Evolutionary conservation across 306 rosid species (phyloP).

Genomic region (Gastrolobium villosum): DNA sequence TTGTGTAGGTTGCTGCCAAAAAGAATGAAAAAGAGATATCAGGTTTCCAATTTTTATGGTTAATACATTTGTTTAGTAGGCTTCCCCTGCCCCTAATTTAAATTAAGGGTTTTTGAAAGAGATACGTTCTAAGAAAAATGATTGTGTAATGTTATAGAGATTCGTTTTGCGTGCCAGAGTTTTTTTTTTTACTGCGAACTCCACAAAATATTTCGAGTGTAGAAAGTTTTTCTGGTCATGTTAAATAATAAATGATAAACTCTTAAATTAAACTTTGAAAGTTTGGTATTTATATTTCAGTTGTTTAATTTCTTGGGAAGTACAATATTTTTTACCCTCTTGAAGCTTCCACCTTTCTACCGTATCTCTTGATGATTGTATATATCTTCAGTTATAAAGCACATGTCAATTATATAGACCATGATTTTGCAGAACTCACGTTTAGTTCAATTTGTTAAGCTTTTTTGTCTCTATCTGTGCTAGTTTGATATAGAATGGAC

Average conservation of each 20-base stretch:
- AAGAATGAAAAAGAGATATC: constrained; percentile 47
- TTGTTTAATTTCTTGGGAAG: constrained; percentile 14
- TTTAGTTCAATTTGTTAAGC: constrained; percentile 49
- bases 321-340: constrained; percentile 6
- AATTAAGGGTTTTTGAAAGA: too few relatives aligned
- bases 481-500: constrained; percentile 31
- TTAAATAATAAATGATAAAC: too few relatives aligned
- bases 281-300: background rate
- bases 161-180: too few relatives aligned
- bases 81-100: background rate
- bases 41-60: constrained; percentile 9
- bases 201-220: too few relatives aligned
- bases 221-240: too few relatives aligned
- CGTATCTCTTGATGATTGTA: constrained; percentile 51
- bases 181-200: too few relatives aligned
- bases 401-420: constrained; percentile 49
- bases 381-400: constrained; percentile 40
- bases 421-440: constrained; percentile 31
- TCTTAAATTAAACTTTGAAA: background rate
- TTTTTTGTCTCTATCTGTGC: constrained; percentile 41
- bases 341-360: constrained; percentile 46
- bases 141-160: too few relatives aligned
- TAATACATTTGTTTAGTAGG: background rate
- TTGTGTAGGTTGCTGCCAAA: constrained; percentile 35
- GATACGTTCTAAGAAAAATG: too few relatives aligned